Evolutionary conservation across 768 basidiomycete species (phyloP).

Genomic region (Thelephora aurantiotincta): DNA sequence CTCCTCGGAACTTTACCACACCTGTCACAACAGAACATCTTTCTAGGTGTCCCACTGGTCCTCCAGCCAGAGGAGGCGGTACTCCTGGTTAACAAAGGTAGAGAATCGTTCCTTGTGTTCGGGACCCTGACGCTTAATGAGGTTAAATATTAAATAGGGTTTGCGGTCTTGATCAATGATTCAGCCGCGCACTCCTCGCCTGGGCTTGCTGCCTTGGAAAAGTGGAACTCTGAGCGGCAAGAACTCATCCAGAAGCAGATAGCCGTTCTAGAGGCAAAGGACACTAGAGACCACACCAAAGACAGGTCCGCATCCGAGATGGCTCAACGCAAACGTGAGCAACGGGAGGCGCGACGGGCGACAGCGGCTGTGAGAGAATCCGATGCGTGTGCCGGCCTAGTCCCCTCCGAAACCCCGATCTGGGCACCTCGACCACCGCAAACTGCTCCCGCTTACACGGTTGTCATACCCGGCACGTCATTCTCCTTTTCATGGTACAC

Average conservation of each 20-base stretch:
- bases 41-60: constrained; percentile 82
- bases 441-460: constrained; percentile 25
- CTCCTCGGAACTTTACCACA: constrained; percentile 87
- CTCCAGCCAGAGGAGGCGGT: constrained; percentile 89
- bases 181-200: constrained; percentile 39
- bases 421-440: constrained; percentile 6
- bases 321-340: constrained; percentile 58
- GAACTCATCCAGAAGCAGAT: constrained; percentile 34
- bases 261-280: constrained; percentile 32
- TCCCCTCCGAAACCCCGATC: constrained; percentile 4
- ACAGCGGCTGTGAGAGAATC: constrained; percentile 9
- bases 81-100: constrained; percentile 73
- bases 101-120: background rate
- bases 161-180: constrained; percentile 71
- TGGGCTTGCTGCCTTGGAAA: constrained; percentile 27
- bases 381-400: background rate
- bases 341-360: constrained; percentile 39
- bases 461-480: constrained; percentile 58
- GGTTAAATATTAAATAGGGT: constrained; percentile 34
- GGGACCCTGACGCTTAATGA: background rate
- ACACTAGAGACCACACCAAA: constrained; percentile 26
- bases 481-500: constrained; percentile 56
- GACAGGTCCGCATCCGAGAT: constrained; percentile 24
- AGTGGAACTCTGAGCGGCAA: constrained; percentile 39
- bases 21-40: constrained; percentile 91